These are phyloP conservation scores for Talaromyces sp. DNA, from an alignment of 2,329 filamentous ascomycete genomes.

Conservation along the genomic window DNA sequence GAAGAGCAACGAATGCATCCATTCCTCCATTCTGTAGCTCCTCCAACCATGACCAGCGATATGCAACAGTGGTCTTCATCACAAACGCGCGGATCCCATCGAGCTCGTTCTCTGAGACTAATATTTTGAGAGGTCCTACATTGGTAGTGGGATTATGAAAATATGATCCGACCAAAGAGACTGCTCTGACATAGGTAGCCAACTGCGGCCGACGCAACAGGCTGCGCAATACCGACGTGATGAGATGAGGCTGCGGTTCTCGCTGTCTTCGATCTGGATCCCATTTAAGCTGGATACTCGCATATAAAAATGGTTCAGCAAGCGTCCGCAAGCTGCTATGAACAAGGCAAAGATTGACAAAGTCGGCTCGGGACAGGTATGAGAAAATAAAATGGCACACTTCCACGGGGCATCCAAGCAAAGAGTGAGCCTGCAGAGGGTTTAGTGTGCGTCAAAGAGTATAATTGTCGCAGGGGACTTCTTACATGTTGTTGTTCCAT, in stretches of 20 bases:
- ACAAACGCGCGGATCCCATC: not conserved
- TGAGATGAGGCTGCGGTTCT: not conserved
- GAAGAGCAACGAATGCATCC: constrained; percentile 7
- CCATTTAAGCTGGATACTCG: not conserved
- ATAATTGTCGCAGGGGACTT: not conserved
- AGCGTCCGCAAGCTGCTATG: not conserved
- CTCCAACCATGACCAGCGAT: not conserved
- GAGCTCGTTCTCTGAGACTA: not conserved
- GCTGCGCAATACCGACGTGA: not conserved
- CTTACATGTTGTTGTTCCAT: not conserved
- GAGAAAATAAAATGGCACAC: not conserved
- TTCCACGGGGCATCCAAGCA: not conserved
- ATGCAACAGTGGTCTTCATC: not conserved
- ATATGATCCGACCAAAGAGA: not conserved
- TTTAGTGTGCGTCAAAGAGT: not conserved
- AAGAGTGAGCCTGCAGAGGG: not conserved
- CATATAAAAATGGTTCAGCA: not conserved
- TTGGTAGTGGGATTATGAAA: not conserved
- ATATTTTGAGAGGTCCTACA: not conserved
- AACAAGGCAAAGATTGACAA: constrained; percentile 4
- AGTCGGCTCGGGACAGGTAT: not conserved
- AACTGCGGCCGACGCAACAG: not conserved
- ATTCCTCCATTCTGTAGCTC: constrained; percentile 1
- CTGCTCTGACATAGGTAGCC: not conserved
- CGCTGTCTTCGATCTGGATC: not conserved